Base-by-base conservation (phyloP, 306 rosid genomes). In the Vigna trinervia region DNA sequence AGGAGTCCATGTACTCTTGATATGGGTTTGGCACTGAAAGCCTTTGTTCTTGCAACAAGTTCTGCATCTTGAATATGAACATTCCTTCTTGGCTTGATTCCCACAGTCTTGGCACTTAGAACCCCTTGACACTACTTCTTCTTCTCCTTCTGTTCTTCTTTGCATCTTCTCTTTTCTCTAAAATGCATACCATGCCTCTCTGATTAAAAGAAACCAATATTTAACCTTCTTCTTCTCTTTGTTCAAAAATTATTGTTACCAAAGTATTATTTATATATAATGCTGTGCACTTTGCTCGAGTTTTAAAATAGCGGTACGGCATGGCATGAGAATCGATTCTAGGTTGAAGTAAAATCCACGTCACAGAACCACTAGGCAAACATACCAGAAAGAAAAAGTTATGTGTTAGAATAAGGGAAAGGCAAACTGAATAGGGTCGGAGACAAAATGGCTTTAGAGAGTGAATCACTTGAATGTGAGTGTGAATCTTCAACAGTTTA, bases 1-100 rank as follows among this genome's bases (percentile, higher is more conserved):
- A 69, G 93, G 89, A 71, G 84, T 78, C 97, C 95, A 90, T 50
- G 97, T 92, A 73, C 95, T 90, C 32, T 75, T 85, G 59, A 92
- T 62, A 77, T 90, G 97, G 43, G 91, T 91, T 85, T 80, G 84
- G 72, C 97, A 91, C 3, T 73, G 69, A 79, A 89, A 86, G 2
- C 92, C 92, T 84, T 82, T 88, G 86, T 75, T 86, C 36, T 86
- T 89, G 41, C 97, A 91, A 65, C 97, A 92, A 83, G 82, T 87
- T 48, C 90, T 92, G 83, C 93, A 91, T 47, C 97, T 88, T 74
- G 72, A 53, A 73, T 84, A 86, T 36, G 17, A 28, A 78, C 97
- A 92, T 53, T 82, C 92, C 51, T 84, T 88, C 90, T 92, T 92
- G 0, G 96, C 89, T 83, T 83, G 89, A 74, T 92, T 92, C 81